These are phyloP conservation scores for Coemansia sp. DNA, from an alignment of 192 early-diverging fungal species.

Conservation along the genomic window DNA sequence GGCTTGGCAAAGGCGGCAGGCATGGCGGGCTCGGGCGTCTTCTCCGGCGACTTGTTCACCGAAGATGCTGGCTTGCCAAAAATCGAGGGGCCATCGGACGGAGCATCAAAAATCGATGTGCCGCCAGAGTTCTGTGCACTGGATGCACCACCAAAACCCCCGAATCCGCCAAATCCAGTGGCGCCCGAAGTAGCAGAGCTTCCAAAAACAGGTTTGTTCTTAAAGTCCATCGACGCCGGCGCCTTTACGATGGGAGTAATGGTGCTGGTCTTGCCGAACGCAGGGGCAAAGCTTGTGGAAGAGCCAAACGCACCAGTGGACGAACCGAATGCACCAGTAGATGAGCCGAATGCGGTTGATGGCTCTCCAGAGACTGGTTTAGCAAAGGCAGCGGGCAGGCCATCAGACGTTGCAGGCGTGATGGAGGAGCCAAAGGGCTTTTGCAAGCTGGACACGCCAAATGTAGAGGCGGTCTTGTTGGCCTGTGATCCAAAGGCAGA, in stretches of 20 bases:
- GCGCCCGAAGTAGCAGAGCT: slow-evolving; percentile 4
- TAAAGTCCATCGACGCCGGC: slow-evolving; percentile 9
- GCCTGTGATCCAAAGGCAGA: background rate
- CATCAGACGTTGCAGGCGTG: background rate
- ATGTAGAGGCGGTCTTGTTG: background rate
- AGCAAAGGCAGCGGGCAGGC: background rate
- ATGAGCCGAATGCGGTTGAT: no score
- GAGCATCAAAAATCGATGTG: slow-evolving; percentile 27
- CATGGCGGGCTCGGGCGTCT: slow-evolving; percentile 3
- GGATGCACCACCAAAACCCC: slow-evolving; percentile 1
- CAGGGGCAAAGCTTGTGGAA: slow-evolving; percentile 1
- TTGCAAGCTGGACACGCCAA: no score
- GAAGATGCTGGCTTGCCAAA: slow-evolving; percentile 5
- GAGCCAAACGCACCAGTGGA: slow-evolving; percentile 5
- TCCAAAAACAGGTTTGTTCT: slow-evolving; percentile 30
- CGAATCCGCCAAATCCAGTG: slow-evolving; percentile 16
- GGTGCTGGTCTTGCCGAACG: slow-evolving; percentile 23
- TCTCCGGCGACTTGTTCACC: background rate
- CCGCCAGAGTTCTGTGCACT: background rate
- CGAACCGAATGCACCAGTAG: slow-evolving; percentile 10
- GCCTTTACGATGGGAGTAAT: slow-evolving; percentile 19
- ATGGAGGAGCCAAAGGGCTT: background rate
- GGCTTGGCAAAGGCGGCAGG: background rate
- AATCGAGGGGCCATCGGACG: slow-evolving; percentile 12
- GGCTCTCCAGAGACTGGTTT: no score